Conservation (phyloP, 2,329 filamentous ascomycete genomes). For the Alternaria postmessia region DNA sequence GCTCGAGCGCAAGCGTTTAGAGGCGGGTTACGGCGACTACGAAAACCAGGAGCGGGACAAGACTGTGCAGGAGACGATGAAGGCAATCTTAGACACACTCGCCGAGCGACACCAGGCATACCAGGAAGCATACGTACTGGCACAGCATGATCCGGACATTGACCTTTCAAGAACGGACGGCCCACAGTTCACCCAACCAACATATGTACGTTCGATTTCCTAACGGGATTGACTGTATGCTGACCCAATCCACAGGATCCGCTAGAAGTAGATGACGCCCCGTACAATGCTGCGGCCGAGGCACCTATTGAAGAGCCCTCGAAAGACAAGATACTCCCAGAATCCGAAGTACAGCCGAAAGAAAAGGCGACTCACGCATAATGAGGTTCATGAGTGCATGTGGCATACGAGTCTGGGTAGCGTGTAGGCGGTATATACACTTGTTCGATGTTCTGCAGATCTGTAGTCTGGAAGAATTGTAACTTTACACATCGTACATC, state of each 20-base stretch:
- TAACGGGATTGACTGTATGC: neutral
- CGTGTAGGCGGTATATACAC: neutral
- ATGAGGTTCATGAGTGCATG: neutral
- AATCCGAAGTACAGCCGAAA: conserved; percentile 19
- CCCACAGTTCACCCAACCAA: conserved; percentile 35
- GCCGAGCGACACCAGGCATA: conserved; percentile 90
- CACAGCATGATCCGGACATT: conserved; percentile 58
- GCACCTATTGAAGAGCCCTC: conserved; percentile 2
- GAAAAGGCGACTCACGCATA: conserved; percentile 24
- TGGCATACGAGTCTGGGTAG: neutral
- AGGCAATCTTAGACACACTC: conserved; percentile 81
- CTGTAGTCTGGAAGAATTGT: neutral
- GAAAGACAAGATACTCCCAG: conserved; percentile 5
- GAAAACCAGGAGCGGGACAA: conserved; percentile 71
- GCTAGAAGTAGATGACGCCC: conserved; percentile 26
- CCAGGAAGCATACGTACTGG: conserved; percentile 75
- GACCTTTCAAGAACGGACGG: conserved; percentile 36
- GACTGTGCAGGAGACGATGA: conserved; percentile 79
- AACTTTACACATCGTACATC: neutral
- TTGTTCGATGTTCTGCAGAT: neutral
- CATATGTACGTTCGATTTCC: conserved; percentile 30
- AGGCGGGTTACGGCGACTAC: conserved; percentile 75
- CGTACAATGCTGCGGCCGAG: conserved; percentile 8
- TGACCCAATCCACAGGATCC: conserved; percentile 28
- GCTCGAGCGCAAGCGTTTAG: conserved; percentile 71